Percentiles rank a stretch among this genome's conserved stretches.
Conservation (phyloP, 2,329 filamentous ascomycete genomes). For the Pochonia chlamydosporia region DNA sequence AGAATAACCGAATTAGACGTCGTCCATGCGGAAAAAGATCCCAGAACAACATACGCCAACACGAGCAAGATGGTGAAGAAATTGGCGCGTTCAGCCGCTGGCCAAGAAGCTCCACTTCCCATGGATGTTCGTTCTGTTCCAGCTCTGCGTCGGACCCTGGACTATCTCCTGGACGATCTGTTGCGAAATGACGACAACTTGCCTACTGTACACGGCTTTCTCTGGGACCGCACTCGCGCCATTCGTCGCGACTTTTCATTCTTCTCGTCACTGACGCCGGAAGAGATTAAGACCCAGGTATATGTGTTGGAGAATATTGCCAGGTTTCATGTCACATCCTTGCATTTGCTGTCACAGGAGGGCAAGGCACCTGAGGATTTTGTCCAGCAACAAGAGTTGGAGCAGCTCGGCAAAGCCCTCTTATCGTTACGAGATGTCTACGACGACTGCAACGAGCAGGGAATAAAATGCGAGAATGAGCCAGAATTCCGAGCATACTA, state of each 20-base stretch:
- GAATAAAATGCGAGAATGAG: slow-evolving; percentile 55
- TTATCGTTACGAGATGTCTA: slow-evolving; percentile 62
- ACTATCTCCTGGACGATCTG: slow-evolving; percentile 58
- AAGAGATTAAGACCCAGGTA: slow-evolving; percentile 53
- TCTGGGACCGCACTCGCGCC: slow-evolving; percentile 63
- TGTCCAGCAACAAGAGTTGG: slow-evolving; percentile 61
- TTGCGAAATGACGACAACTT: slow-evolving; percentile 50
- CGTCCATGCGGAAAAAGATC: slow-evolving; percentile 48
- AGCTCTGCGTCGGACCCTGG: slow-evolving; percentile 52
- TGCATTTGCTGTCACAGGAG: slow-evolving; percentile 56
- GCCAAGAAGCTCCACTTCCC: slow-evolving; percentile 60
- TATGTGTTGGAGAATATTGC: slow-evolving; percentile 62
- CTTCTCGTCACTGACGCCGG: slow-evolving; percentile 52
- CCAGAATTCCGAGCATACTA: slow-evolving; percentile 62
- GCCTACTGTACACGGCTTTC: slow-evolving; percentile 52
- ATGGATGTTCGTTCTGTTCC: slow-evolving; percentile 61
- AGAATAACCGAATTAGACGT: slow-evolving; percentile 58
- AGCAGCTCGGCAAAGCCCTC: slow-evolving; percentile 60
- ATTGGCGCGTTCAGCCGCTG: slow-evolving; percentile 61
- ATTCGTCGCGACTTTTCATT: slow-evolving; percentile 65
- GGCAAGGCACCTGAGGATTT: slow-evolving; percentile 54
- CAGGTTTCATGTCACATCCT: slow-evolving; percentile 59
- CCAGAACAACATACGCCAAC: slow-evolving; percentile 37
- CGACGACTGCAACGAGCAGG: slow-evolving; percentile 56
- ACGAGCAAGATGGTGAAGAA: slow-evolving; percentile 59